These are phyloP conservation scores for Aureobasidium sp. DNA, from an alignment of 2,329 filamentous ascomycete genomes.

Conservation along the genomic window DNA sequence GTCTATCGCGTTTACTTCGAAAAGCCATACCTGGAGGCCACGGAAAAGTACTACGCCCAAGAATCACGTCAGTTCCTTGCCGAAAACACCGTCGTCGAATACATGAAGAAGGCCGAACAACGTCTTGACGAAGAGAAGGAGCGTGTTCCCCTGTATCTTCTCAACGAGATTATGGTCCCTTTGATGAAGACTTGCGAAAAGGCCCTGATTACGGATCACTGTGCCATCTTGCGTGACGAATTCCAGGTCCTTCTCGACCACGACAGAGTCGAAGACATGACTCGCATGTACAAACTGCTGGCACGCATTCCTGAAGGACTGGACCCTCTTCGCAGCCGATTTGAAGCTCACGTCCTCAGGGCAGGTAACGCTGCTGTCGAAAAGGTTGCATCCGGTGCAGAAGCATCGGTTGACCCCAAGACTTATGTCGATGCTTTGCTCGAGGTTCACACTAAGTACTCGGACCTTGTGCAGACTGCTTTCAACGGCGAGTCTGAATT, in stretches of 20 bases:
- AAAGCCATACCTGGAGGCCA: constrained; percentile 80
- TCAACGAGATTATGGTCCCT: constrained; percentile 76
- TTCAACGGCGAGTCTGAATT: constrained; percentile 97
- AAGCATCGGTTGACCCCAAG: constrained; percentile 81
- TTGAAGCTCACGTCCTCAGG: constrained; percentile 88
- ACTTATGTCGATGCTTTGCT: constrained; percentile 92
- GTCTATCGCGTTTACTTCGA: constrained; percentile 93
- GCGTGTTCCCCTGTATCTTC: constrained; percentile 83
- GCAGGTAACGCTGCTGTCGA: constrained; percentile 82
- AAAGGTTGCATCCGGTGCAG: constrained; percentile 81
- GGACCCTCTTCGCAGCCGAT: constrained; percentile 77
- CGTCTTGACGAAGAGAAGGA: constrained; percentile 89
- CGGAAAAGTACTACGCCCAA: constrained; percentile 75
- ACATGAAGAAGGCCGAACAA: constrained; percentile 98
- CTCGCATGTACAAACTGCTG: constrained; percentile 89
- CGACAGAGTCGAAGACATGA: constrained; percentile 90
- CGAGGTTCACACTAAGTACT: constrained; percentile 90
- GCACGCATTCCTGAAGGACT: constrained; percentile 84
- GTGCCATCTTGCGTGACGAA: constrained; percentile 78
- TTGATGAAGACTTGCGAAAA: constrained; percentile 84
- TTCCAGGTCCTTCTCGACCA: constrained; percentile 92
- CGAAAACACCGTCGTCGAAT: constrained; percentile 96
- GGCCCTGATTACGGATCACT: constrained; percentile 84
- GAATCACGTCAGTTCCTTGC: constrained; percentile 93
- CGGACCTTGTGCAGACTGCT: constrained; percentile 80